Evolutionary conservation across 176 grass and related monocot genomes (phyloP).

Genomic region (Oryza glumipatula): DNA sequence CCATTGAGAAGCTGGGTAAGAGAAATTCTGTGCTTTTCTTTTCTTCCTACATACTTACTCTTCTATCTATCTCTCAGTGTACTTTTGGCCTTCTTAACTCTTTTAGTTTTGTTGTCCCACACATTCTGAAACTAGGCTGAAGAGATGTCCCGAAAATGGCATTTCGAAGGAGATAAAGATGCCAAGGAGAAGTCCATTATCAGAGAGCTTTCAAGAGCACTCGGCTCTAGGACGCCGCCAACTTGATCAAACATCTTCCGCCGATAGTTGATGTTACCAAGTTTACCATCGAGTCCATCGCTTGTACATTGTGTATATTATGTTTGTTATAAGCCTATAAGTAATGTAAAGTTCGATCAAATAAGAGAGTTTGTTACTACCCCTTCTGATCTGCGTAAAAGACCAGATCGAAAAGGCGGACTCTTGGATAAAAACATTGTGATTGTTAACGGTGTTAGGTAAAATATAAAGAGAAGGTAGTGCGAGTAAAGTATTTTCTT

Average conservation of each 20-base stretch:
- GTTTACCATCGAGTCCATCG: not conserved
- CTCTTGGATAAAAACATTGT: not conserved
- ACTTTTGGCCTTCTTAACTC: not conserved
- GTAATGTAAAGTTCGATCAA: constrained; percentile 7
- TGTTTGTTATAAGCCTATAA: constrained; percentile 8
- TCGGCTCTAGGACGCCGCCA: constrained; percentile 51
- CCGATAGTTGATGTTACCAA: not conserved
- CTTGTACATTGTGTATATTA: not conserved
- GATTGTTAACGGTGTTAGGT: not conserved
- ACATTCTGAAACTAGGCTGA: constrained; percentile 53
- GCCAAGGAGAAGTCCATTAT: constrained; percentile 66
- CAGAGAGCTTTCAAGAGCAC: constrained; percentile 64
- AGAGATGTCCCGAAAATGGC: constrained; percentile 68
- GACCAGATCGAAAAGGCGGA: not conserved
- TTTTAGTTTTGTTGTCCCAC: not conserved
- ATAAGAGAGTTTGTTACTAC: not conserved
- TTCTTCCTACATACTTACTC: not conserved
- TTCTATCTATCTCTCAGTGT: constrained; percentile 12
- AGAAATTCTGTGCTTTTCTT: constrained; percentile 1
- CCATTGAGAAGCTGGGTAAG: constrained; percentile 81
- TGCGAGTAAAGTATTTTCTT: not conserved
- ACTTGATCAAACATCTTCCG: constrained; percentile 46
- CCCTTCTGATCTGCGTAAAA: not conserved
- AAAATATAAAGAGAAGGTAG: not conserved
- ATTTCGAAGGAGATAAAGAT: constrained; percentile 51